Evolutionary conservation across 306 rosid genomes (phyloP).

Genomic region (Fragaria vesca): DNA sequence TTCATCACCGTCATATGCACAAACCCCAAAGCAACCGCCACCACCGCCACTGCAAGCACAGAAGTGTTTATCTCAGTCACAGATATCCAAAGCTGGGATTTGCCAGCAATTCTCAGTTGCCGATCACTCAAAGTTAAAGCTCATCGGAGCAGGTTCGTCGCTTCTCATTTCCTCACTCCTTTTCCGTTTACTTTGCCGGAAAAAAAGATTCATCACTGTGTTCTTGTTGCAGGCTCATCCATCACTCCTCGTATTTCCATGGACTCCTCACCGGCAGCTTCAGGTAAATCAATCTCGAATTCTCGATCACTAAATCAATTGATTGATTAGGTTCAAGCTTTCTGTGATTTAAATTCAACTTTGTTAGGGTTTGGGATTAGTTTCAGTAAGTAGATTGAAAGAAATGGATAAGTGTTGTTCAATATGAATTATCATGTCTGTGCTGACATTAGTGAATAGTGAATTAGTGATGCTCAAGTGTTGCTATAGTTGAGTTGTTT

Average conservation of each 20-base stretch:
- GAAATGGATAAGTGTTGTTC: neutral
- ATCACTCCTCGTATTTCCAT: constrained; percentile 58
- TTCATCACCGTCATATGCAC: constrained; percentile 43
- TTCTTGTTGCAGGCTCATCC: constrained; percentile 46
- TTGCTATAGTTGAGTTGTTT: constrained; percentile 4
- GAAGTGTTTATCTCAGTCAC: constrained; percentile 37
- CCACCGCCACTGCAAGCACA: constrained; percentile 5
- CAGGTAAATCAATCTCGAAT: constrained; percentile 40
- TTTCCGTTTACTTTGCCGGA: constrained; percentile 15
- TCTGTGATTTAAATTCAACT: neutral
- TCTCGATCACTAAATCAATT: neutral
- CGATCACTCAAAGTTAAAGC: constrained; percentile 48
- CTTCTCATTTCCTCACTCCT: neutral
- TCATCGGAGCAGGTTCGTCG: constrained; percentile 41
- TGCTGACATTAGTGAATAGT: neutral
- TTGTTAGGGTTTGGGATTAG: neutral
- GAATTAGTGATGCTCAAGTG: neutral
- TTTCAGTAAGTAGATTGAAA: neutral
- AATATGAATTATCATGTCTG: neutral
- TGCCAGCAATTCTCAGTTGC: constrained; percentile 34
- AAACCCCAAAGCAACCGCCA: constrained; percentile 23
- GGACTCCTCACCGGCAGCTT: constrained; percentile 68
- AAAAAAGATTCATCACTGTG: constrained; percentile 9
- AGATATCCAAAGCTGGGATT: constrained; percentile 51
- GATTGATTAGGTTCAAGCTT: neutral